Evolutionary conservation across 169 alveolate species (phyloP).

Genomic region (Plasmodium vivax): DNA sequence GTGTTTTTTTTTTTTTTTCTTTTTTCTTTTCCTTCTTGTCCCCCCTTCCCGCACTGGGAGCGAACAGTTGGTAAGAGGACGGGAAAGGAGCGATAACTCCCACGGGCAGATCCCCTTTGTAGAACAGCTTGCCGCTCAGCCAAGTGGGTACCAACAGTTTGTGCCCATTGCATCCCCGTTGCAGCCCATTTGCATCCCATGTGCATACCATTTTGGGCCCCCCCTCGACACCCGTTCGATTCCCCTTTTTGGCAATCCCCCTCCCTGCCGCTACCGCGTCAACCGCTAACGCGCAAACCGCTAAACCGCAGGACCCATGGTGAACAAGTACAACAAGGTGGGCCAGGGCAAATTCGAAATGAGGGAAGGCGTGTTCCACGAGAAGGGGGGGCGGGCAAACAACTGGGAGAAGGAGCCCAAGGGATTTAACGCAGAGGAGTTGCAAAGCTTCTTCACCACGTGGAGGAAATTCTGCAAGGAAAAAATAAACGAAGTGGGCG

Average conservation of each 20-base stretch:
- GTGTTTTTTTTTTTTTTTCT: background rate
- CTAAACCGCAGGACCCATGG: background rate
- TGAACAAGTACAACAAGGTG: slow-evolving; percentile 27
- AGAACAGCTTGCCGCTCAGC: background rate
- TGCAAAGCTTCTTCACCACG: slow-evolving; percentile 19
- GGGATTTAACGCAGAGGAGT: slow-evolving; percentile 26
- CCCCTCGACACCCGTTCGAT: background rate
- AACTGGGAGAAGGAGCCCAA: background rate
- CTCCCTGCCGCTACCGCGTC: background rate
- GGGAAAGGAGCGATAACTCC: background rate
- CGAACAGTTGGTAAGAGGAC: background rate
- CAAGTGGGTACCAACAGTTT: background rate
- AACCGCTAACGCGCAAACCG: too few relatives aligned
- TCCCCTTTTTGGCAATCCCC: background rate
- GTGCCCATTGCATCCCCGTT: background rate
- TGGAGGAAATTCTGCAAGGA: slow-evolving; percentile 42
- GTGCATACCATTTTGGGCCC: background rate
- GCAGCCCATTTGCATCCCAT: background rate
- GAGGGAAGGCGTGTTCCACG: slow-evolving; percentile 45
- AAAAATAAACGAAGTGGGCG: slow-evolving; percentile 6
- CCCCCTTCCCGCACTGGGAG: background rate
- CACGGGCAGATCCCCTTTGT: background rate
- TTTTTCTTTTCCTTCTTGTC: background rate
- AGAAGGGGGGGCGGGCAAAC: background rate
- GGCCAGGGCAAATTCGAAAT: slow-evolving; percentile 22